Evolutionary conservation across 2,329 filamentous ascomycete genomes (phyloP), one percentile per base, ranked within the genome.

Genomic region (Beauveria brongniartii): DNA sequence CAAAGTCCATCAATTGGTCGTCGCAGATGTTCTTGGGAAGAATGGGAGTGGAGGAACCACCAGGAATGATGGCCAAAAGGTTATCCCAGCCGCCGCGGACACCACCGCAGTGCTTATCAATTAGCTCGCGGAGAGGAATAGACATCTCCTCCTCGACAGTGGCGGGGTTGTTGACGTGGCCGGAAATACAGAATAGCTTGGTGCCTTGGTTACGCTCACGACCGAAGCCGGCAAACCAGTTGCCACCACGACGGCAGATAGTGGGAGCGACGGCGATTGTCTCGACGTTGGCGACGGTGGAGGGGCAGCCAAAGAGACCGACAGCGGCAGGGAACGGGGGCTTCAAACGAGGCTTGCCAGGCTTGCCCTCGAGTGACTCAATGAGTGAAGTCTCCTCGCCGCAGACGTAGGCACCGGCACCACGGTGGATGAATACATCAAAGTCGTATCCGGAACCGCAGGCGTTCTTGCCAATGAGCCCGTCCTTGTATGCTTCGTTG

Each of bases 81-180:
- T 99, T 99, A 75, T 99, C 94, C 94, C 94, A 99, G 62, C 94
- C 94, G 65, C 94, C 94, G 69, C 87, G 87, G 57, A 99, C 94
- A 75, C 94, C 94, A 74, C 94, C 94, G 73, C 94, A 97, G 84
- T 99, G 94, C 80, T 91, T 94, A 65, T 99, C 94, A 69, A 99
- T 97, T 65, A 99, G 86, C 77, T 99, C 94, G 50, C 90, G 88
- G 63, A 99, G 85, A 48, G 94, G 89, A 68, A 99, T 99, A 57
- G 91, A 96, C 94, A 99, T 99, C 79, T 99, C 94, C 79, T 99
- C 94, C 77, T 99, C 94, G 63, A 99, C 94, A 1, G 94, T 97
- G 75, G 86, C 91, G 59, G 94, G 94, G 81, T 97, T 95, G 84
- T 99, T 99, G 80, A 99, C 94, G 75, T 97, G 91, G 30, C 94